A percentile compares a stretch with the other conserved stretches of the same genome.
Conservation (phyloP, 306 rosid genomes). For the Citrullus mucosospermus region DNA sequence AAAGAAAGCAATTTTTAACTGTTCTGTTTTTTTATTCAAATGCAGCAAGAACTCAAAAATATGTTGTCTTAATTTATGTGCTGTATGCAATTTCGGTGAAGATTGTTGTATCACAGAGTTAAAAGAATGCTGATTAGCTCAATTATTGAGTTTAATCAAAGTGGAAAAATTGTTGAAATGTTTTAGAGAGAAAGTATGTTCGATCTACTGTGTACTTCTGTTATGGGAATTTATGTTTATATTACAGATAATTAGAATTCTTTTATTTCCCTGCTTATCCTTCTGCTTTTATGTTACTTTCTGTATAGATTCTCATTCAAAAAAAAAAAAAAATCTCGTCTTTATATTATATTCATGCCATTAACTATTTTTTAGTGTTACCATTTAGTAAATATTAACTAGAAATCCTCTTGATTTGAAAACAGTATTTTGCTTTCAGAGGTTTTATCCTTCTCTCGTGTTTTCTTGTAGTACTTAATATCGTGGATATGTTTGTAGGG, state of each 20-base stretch:
- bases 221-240: background rate
- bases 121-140: background rate
- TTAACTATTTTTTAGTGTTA: background rate
- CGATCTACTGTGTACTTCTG: background rate
- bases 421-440: background rate
- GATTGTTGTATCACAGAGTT: background rate
- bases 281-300: background rate
- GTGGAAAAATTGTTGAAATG: background rate
- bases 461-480: constrained; percentile 8
- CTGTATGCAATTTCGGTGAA: background rate
- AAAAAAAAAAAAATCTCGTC: background rate
- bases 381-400: background rate
- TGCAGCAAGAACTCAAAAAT: background rate
- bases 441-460: background rate
- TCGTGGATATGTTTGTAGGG: constrained; percentile 35
- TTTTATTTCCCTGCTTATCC: background rate
- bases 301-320: background rate
- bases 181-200: background rate
- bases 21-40: background rate
- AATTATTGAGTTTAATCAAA: background rate
- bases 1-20: background rate
- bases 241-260: background rate
- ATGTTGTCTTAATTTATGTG: background rate
- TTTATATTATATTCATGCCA: background rate
- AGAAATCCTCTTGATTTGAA: background rate